Percentiles rank a stretch among this genome's conserved stretches.
phyloP scores from a whole-genome alignment of 2,329 filamentous ascomycete species.

The Clarireedia paspali region DNA sequence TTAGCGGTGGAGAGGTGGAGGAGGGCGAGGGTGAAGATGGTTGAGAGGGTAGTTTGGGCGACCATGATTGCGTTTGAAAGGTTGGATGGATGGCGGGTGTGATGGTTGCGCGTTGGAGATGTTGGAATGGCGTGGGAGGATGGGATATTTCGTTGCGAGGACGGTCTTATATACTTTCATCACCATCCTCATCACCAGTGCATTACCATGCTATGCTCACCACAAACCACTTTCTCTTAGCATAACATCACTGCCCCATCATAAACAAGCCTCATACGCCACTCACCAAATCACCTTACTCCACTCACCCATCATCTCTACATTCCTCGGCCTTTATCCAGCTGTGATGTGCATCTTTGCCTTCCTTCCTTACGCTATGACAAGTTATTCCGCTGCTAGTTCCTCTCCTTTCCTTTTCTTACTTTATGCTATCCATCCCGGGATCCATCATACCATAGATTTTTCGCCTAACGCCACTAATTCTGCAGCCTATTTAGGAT shows the following conservation, averaged over 20 bases:
- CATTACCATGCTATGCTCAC: too few species aligned
- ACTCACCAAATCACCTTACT: neutral
- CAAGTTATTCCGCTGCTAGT: too few species aligned
- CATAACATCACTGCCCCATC: too few species aligned
- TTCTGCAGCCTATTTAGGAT: neutral
- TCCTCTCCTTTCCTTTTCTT: neutral
- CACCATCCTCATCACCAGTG: neutral
- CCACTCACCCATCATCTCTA: neutral
- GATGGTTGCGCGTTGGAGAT: neutral
- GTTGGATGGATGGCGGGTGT: neutral
- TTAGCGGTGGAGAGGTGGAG: neutral
- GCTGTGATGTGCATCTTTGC: too few species aligned
- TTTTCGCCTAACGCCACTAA: neutral
- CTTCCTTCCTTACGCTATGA: too few species aligned
- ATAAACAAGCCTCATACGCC: neutral
- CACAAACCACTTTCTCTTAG: too few species aligned
- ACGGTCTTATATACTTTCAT: neutral
- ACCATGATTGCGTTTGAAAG: neutral
- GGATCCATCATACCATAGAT: too few species aligned
- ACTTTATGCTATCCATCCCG: neutral
- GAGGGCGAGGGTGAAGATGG: neutral
- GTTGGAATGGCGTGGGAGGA: neutral
- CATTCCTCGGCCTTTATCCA: neutral
- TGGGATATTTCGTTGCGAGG: neutral
- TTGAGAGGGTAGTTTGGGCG: neutral